Conservation (phyloP, 208 protist genomes). For the Spongospora subterranea region DNA sequence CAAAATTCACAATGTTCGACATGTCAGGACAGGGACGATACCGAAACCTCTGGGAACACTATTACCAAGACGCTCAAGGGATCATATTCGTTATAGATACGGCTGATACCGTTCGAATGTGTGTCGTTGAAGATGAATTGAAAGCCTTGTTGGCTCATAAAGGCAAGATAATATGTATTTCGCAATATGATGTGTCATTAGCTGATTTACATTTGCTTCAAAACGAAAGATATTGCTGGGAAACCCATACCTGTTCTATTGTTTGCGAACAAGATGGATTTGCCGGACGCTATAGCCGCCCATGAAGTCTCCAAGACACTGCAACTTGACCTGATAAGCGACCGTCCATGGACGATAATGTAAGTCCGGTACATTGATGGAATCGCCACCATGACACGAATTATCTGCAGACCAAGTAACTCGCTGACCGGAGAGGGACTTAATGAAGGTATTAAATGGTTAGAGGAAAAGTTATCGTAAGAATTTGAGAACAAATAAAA, state of each 20-base stretch:
- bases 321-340: constrained; percentile 71
- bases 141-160: constrained; percentile 67
- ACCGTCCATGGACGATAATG: constrained; percentile 73
- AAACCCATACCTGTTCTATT: constrained; percentile 72
- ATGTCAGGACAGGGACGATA: constrained; percentile 78
- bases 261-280: constrained; percentile 79
- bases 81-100: constrained; percentile 81
- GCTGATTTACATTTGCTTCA: not conserved
- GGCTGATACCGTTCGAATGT: constrained; percentile 75
- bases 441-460: constrained; percentile 71
- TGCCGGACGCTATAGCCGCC: constrained; percentile 64
- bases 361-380: constrained; percentile 3
- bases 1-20: constrained; percentile 78
- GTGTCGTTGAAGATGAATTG: constrained; percentile 77
- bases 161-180: constrained; percentile 63
- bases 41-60: constrained; percentile 75
- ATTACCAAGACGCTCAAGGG: constrained; percentile 72
- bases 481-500: no score
- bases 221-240: not conserved
- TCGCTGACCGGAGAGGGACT: constrained; percentile 73
- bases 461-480: constrained; percentile 61
- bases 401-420: constrained; percentile 59
- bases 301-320: constrained; percentile 70
- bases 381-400: not conserved
- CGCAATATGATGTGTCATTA: not conserved